Base-by-base conservation (phyloP, 352 stramenopile genomes). In the Heterotrichella gracilis region DNA sequence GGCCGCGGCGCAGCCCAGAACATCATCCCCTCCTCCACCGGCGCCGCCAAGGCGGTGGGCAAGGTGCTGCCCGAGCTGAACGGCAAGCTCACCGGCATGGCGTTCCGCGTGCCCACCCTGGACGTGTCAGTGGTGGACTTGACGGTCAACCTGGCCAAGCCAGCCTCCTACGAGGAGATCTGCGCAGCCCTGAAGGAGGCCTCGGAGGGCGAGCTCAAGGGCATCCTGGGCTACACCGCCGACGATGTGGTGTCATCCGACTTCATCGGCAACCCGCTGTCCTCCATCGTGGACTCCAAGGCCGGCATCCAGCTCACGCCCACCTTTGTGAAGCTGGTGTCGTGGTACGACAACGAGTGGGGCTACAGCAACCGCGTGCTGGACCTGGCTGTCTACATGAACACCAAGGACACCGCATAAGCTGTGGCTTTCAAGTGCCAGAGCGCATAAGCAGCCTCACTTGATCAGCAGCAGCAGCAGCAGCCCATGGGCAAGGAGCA, bases 331-430 rank as follows among this genome's bases (percentile, higher is more conserved):
- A 98, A 98, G 88, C 83, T 96, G 73, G 84, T 98, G 68, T 90
- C 87, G 71, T 97, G 90, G 89, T 98, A 97, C 77, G 92, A 98
- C 82, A 97, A 99, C 82, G 91, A 99, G 78, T 95, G 86, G 80
- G 91, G 91, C 73, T 98, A 98, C 87, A 93, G 82, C 72, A 82
- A 82, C 80, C 88, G 88, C 81, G 83, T 95, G 75, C 77, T 96
- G 75, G 88, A 96, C 80, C 80, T 97, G 72, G 93, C 95, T 75
- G 84, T 86, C 80, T 85, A 96, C 82, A 89, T 93, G 73, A n/a
- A 73, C 14, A 68, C 14, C 40, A 71, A 71, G 3, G 53, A 20
- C 53, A 21, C 32, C n/a, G n/a, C n/a, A n/a, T n/a, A n/a, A n/a
- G n/a, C n/a, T n/a, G n/a, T n/a, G n/a, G n/a, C n/a, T n/a, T n/a